A percentile compares a stretch with the other conserved stretches of the same genome.
Conservation (phyloP, 371 early-diverging fungal genomes). For the Mortierella sp. region DNA sequence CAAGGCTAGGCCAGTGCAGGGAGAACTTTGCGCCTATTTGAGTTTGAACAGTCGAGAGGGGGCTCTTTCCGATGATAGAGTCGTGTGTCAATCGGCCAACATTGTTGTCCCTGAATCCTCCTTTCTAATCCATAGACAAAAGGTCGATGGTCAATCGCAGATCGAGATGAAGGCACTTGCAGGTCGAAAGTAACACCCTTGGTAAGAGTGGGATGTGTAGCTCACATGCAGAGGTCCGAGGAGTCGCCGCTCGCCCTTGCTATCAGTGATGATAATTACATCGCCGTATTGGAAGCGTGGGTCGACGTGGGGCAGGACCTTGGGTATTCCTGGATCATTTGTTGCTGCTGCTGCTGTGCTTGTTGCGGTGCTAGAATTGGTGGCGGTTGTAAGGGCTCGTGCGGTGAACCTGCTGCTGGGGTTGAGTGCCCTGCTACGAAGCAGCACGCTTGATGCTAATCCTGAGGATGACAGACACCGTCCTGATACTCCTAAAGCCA, state of each 20-base stretch:
- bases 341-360: not conserved
- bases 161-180: not conserved
- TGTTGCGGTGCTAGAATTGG: not conserved
- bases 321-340: not conserved
- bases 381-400: not conserved
- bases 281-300: constrained; percentile 52
- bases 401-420: not conserved
- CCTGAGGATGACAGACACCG: not conserved
- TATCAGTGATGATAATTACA: constrained; percentile 41
- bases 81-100: constrained; percentile 66
- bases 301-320: constrained; percentile 32
- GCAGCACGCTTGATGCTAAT: not conserved
- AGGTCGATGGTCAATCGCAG: not conserved
- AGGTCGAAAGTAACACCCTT: not conserved
- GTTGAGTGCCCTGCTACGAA: not conserved
- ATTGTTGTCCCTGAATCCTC: constrained; percentile 31
- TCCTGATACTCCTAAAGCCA: not conserved
- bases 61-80: constrained; percentile 63
- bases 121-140: constrained; percentile 20
- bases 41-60: constrained; percentile 64
- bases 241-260: constrained; percentile 40
- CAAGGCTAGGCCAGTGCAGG: constrained; percentile 78
- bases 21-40: constrained; percentile 68
- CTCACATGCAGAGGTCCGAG: constrained; percentile 47
- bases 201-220: not conserved